Conservation (phyloP, 2,329 filamentous ascomycete genomes). For the Xylariaceae sp. region DNA sequence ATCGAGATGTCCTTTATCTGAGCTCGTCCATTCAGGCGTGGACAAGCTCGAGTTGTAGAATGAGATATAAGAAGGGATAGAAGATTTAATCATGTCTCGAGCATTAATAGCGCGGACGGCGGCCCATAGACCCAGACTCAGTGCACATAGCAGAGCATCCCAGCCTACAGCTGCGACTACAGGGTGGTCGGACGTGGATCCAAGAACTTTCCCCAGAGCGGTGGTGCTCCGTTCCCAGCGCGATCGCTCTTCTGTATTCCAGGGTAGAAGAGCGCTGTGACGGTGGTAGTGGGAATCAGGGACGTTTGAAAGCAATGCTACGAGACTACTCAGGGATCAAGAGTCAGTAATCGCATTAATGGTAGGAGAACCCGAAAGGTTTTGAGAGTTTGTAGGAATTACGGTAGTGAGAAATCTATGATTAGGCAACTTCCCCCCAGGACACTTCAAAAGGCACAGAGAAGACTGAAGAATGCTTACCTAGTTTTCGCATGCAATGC, state of each 20-base stretch:
- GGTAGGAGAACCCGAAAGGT: no score
- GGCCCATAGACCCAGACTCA: constrained; percentile 65
- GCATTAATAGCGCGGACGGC: constrained; percentile 59
- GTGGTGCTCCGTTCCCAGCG: constrained; percentile 54
- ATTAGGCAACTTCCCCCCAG: no score
- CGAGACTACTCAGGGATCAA: no score
- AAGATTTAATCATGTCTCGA: constrained; percentile 53
- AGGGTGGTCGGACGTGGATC: constrained; percentile 62
- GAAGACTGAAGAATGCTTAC: no score
- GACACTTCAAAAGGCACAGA: no score
- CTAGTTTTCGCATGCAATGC: constrained; percentile 54
- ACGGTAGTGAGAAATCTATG: no score
- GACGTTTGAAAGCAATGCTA: constrained; percentile 54
- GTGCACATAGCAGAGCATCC: constrained; percentile 63
- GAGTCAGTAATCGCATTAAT: no score
- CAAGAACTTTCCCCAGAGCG: constrained; percentile 54
- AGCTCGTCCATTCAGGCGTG: background rate
- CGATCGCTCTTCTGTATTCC: constrained; percentile 53
- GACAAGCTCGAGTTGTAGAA: constrained; percentile 32
- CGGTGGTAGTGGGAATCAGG: constrained; percentile 57
- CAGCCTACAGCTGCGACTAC: constrained; percentile 62
- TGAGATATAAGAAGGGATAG: constrained; percentile 36
- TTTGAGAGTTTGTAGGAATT: no score
- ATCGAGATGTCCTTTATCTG: background rate
- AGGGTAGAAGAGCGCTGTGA: constrained; percentile 54